Evolutionary conservation across 495 filamentous ascomycete genomes (phyloP), one percentile per base, ranked within the genome.

Genomic region (Xylaria castorea): DNA sequence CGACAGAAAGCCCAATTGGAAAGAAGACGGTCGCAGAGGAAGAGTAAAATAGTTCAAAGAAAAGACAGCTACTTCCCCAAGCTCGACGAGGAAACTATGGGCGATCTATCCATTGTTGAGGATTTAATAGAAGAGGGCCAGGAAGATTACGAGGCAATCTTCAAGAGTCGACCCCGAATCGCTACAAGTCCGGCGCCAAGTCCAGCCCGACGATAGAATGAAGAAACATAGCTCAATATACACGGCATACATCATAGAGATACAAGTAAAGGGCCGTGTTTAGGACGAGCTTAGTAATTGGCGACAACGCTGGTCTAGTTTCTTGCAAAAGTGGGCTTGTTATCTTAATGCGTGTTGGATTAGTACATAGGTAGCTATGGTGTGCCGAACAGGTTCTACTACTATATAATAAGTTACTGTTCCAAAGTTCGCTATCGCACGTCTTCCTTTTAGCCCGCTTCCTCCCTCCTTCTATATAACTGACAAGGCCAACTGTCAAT

Each of bases 161-260:
- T 97, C 81, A 94, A 90, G 81, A 94, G 92, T 50, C 81, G 94
- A 72, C 94, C 94, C 1, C 92, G 91, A 73, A 86, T 97, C 68
- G 91, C 90, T 66, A 85, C 85, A 8, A 97, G 94, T 81, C 93
- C 93, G n/a, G 80, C 90, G 4, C 83, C 87, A 3, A 90, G 89
- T 38, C 91, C 91, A 11, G 74, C 61, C 11, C 12, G 25, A 30
- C 68, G 30, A 20, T 64, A 18, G 20, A 25, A 66, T 51, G 63
- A 36, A 64, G 36, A 48, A 30, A 36, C 55, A 34, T 71, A 46
- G 48, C 44, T 22, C 11, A 16, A 50, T 36, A 30, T 36, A 53
- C 38, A 14, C 12, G 22, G 42, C 14, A 9, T 46, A 32, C 40
- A n/a, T 50, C 63, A 66, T 16, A 18, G 38, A 12, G 2, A 50